A percentile compares a stretch with the other conserved stretches of the same genome.
These are phyloP conservation scores for Trichophyton mentagrophytes DNA, from an alignment of 2,329 filamentous ascomycete genomes.

Conservation along the genomic window DNA sequence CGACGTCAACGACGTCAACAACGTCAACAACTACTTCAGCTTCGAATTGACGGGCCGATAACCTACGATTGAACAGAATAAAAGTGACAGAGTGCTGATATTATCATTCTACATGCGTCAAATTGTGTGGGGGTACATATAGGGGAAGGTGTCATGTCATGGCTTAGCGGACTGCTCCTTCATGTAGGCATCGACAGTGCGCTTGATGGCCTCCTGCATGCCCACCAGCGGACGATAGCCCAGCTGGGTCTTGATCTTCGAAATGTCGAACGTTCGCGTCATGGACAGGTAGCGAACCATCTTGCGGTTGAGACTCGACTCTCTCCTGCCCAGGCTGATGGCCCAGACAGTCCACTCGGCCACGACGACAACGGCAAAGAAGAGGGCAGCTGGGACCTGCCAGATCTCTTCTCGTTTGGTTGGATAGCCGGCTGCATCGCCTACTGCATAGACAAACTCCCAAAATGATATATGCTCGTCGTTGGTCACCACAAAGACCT, in stretches of 20 bases:
- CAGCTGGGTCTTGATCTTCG: not conserved
- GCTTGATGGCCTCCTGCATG: not conserved
- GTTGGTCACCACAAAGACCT: slow-evolving; percentile 73
- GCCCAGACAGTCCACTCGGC: not conserved
- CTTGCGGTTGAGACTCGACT: not conserved
- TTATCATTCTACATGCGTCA: too few species aligned
- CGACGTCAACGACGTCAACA: too few species aligned
- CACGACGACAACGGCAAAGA: not conserved
- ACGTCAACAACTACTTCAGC: too few species aligned
- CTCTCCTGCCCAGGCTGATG: not conserved
- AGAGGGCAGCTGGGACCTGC: not conserved
- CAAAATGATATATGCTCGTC: slow-evolving; percentile 72
- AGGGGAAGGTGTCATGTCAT: too few species aligned
- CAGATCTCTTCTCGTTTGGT: not conserved
- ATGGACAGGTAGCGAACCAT: not conserved
- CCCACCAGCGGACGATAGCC: not conserved
- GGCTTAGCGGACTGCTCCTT: not conserved
- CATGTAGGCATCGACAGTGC: not conserved
- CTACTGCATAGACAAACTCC: slow-evolving; percentile 50
- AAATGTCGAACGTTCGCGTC: not conserved
- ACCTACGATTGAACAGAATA: too few species aligned
- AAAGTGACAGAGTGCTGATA: too few species aligned
- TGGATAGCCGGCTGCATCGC: not conserved
- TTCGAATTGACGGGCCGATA: too few species aligned
- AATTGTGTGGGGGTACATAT: too few species aligned